Base-by-base conservation (phyloP, 352 stramenopile species). In the Globisporangium megalacanthum region DNA sequence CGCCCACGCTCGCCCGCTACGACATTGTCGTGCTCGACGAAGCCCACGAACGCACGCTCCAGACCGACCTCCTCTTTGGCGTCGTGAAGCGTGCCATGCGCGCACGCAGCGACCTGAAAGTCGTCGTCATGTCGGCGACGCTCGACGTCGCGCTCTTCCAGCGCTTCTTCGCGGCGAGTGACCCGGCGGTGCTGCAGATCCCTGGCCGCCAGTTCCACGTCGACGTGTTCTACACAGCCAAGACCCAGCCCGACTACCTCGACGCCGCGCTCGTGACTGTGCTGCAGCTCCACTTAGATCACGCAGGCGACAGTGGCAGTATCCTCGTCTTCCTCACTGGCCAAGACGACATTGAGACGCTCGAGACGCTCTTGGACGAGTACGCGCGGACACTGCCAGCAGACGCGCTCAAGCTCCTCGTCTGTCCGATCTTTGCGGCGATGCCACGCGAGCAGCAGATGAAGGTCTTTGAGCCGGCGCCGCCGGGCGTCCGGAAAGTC, bases 51-150 rank as follows among this genome's bases (percentile, higher is more conserved):
- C 79, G 81, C 20, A 96, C 92, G 63, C 56, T 93, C 49, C 73
- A 95, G 71, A 95, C 84, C n/a, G 86, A 95, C 64, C 97, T 98
- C 56, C 66, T 97, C 39, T 92, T 91, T 61, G 73, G 81, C 7
- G 91, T 98, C 61, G 77, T 93, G 49, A 91, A 93, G 72, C 80
- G 75, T 17, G 89, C 88, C 20, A 71, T 94, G 68, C 66, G 84
- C 42, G 86, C 83, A 60, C 79, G 87, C 37, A 83, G 74, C 42
- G 76, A 94, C 56, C 73, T 99, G n/a, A 94, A 91, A 58, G 84
- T 99, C 11, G 85, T 99, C 29, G 92, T 99, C 58, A 99, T 99
- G 95, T 98, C 92, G n/a, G 97, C 97, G 44, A 99, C 96, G 36
- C 73, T 99, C 25, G 91, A 99, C 61, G 87, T 98, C 31, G 69